A percentile compares a stretch with the other conserved stretches of the same genome.
Evolutionary conservation across 306 rosid genomes (phyloP).

Genomic region (Begonia masoniana): DNA sequence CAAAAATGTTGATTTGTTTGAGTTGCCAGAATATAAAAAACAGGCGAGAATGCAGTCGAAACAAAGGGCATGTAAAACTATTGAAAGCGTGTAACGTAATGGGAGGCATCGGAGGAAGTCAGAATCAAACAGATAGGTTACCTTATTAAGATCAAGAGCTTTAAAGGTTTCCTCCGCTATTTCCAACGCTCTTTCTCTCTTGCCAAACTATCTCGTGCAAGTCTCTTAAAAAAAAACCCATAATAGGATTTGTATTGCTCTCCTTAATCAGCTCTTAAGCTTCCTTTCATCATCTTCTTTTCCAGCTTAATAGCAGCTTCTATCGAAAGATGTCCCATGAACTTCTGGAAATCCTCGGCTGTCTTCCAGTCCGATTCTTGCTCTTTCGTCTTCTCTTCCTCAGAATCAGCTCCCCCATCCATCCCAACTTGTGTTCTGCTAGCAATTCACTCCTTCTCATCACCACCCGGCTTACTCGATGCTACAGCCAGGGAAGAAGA

Average conservation of each 20-base stretch:
- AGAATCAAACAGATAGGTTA: slow-evolving; percentile 1
- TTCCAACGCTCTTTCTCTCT: slow-evolving; percentile 57
- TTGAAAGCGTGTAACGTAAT: too few relatives aligned
- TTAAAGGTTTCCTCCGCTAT: slow-evolving; percentile 57
- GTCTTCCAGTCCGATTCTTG: slow-evolving; percentile 74
- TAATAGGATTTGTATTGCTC: slow-evolving; percentile 35
- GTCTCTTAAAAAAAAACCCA: slow-evolving; percentile 22
- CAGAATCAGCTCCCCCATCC: slow-evolving; percentile 3
- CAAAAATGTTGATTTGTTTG: too few relatives aligned
- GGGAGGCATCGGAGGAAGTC: background rate
- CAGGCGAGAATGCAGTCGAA: too few relatives aligned
- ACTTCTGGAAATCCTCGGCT: slow-evolving; percentile 72
- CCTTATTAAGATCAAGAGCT: slow-evolving; percentile 84
- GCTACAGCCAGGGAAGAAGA: slow-evolving; percentile 22
- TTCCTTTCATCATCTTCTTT: slow-evolving; percentile 75
- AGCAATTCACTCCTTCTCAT: slow-evolving; percentile 10
- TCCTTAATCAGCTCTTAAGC: slow-evolving; percentile 65
- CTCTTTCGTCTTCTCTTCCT: slow-evolving; percentile 26
- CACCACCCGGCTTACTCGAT: slow-evolving; percentile 19
- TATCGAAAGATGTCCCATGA: slow-evolving; percentile 75
- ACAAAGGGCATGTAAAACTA: too few relatives aligned
- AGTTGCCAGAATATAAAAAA: too few relatives aligned
- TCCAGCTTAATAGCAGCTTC: slow-evolving; percentile 91
- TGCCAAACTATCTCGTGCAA: slow-evolving; percentile 31
- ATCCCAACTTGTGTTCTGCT: slow-evolving; percentile 9